Percentiles rank a stretch among this genome's conserved stretches.
These are phyloP conservation scores for Penicillium lagena DNA, from an alignment of 495 filamentous ascomycete genomes.

Conservation along the genomic window DNA sequence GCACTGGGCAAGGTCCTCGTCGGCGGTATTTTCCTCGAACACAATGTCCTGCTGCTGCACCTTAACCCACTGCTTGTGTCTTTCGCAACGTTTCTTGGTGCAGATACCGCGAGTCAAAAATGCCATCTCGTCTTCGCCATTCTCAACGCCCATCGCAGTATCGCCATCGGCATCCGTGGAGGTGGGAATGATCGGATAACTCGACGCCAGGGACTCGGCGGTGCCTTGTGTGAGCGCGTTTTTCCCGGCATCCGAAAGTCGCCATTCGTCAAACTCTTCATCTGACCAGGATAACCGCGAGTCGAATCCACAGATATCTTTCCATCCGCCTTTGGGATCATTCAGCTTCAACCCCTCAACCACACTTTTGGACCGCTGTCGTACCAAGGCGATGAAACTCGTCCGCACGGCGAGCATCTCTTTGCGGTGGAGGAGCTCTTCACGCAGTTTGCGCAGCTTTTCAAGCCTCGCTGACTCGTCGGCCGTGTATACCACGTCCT, in stretches of 20 bases:
- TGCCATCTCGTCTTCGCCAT: slow-evolving; percentile 16
- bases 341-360: slow-evolving; percentile 41
- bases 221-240: slow-evolving; percentile 37
- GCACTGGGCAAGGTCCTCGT: slow-evolving; percentile 31
- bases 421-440: slow-evolving; percentile 31
- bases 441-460: slow-evolving; percentile 32
- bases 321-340: slow-evolving; percentile 48
- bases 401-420: slow-evolving; percentile 40
- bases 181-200: slow-evolving; percentile 11
- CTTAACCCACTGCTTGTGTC: slow-evolving; percentile 47
- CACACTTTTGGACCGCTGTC: slow-evolving; percentile 35
- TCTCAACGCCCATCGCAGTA: slow-evolving; percentile 23
- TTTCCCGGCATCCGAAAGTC: slow-evolving; percentile 31
- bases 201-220: slow-evolving; percentile 27
- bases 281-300: slow-evolving; percentile 54
- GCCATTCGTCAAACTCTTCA: slow-evolving; percentile 54
- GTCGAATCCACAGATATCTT: slow-evolving; percentile 64
- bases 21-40: slow-evolving; percentile 39
- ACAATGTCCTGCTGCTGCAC: slow-evolving; percentile 43
- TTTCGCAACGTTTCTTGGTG: slow-evolving; percentile 45
- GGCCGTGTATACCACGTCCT: slow-evolving; percentile 29
- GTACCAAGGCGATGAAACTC: slow-evolving; percentile 36
- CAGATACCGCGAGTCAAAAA: slow-evolving; percentile 41
- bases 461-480: slow-evolving; percentile 36
- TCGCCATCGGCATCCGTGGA: slow-evolving; percentile 31